Evolutionary conservation across 805 yeast genomes (phyloP), one percentile per base, ranked within the genome.

Genomic region (Saccharomycopsis sp.): DNA sequence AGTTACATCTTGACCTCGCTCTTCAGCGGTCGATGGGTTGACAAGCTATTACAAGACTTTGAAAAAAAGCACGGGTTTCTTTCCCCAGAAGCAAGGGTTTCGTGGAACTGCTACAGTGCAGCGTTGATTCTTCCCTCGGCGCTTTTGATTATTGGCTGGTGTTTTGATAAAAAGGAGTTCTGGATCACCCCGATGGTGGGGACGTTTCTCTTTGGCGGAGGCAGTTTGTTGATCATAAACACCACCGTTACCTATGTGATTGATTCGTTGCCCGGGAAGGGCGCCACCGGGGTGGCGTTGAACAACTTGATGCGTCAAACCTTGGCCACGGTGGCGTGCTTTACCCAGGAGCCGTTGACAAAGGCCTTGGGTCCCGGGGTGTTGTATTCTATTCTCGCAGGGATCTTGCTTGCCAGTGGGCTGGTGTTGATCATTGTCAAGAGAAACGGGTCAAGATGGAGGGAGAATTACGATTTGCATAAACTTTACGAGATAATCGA

Each of bases 271-370:
- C 95, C 95, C 0, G 94, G 94, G 0, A 69, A 78, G 52, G 94
- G 95, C 31, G 88, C 95, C 10, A 81, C 94, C 0, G 95, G 94
- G 1, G 83, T 85, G 36, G 94, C 95, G 0, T 57, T 86, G 38
- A 85, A 82, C 53, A 86, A 85, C 54, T 68, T 85, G 42, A 65
- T 80, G 15, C 67, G 95, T 51, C 81, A 77, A 67, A 61, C 75
- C 2, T 61, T 81, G 45, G 94, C 94, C 1, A 84, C 94, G 0
- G 65, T 68, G 2, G 88, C 85, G 8, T 75, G 87, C 1, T 86
- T 85, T 55, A 66, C 78, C 6, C 73, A 82, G 1, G 86, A 79
- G 31, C 94, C 94, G 0, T 63, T 82, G 53, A 61, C 79, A 13
- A 52, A 55, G 3, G 86, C 83, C 0, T 64, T 85, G 54, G 85